These are phyloP conservation scores for Ceratobasidium papillatum DNA, from an alignment of 1,284 basidiomycete genomes.

Conservation along the genomic window DNA sequence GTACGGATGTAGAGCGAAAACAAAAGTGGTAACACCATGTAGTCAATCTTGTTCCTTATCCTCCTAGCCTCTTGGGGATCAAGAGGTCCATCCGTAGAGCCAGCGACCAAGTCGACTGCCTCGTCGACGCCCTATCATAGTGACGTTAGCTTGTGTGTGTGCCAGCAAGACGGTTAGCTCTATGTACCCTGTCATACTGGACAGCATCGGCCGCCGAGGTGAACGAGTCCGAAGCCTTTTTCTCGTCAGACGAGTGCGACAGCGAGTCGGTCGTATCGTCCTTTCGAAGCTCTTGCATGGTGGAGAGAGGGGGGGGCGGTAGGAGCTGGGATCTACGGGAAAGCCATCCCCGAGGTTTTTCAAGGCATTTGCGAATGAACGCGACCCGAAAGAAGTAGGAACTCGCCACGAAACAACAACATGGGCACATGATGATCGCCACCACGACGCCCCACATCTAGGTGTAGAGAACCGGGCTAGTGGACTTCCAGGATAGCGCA, in stretches of 20 bases:
- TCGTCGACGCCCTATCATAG: conserved; percentile 46
- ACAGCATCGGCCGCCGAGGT: conserved; percentile 10
- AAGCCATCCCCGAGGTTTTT: background rate
- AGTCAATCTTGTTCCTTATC: conserved; percentile 48
- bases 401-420: background rate
- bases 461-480: background rate
- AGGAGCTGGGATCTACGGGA: background rate
- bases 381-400: background rate
- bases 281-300: conserved; percentile 3
- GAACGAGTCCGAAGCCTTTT: conserved; percentile 7
- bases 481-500: background rate
- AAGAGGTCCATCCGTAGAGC: conserved; percentile 44
- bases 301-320: background rate
- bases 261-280: conserved; percentile 2
- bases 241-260: conserved; percentile 20
- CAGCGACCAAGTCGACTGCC: conserved; percentile 46
- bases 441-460: background rate
- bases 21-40: conserved; percentile 47
- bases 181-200: conserved; percentile 21
- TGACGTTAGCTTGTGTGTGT: background rate
- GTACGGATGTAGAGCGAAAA: conserved; percentile 49
- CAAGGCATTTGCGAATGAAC: background rate
- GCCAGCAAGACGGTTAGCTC: background rate
- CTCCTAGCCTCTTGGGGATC: conserved; percentile 44
- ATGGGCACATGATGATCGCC: background rate